A percentile compares a stretch with the other conserved stretches of the same genome.
Evolutionary conservation across 176 grass and related monocot genomes (phyloP).

Genomic region (Metroxylon sagu): DNA sequence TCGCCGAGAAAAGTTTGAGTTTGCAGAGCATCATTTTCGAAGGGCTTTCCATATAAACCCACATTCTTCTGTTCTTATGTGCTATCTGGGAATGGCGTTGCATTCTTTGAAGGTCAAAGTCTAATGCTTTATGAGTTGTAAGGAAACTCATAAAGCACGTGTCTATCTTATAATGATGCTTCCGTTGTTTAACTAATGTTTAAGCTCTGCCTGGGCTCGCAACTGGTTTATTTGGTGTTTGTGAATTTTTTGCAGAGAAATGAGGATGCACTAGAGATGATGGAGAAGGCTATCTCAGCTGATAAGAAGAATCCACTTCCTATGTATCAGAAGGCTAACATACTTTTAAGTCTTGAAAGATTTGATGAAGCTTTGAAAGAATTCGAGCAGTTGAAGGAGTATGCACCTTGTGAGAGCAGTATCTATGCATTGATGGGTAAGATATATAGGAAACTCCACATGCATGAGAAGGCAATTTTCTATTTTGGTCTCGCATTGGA

Average conservation of each 20-base stretch:
- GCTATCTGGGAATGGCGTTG: slow-evolving; percentile 87
- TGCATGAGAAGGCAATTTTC: slow-evolving; percentile 89
- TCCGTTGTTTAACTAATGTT: too few relatives aligned
- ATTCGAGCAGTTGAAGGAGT: slow-evolving; percentile 61
- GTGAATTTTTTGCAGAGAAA: too few relatives aligned
- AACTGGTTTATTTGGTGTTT: too few relatives aligned
- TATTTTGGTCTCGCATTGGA: slow-evolving; percentile 91
- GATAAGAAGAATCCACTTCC: slow-evolving; percentile 92
- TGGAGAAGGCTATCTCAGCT: slow-evolving; percentile 68
- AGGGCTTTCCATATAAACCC: slow-evolving; percentile 85
- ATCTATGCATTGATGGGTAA: slow-evolving; percentile 92
- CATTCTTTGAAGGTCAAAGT: slow-evolving; percentile 71
- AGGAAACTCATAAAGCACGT: too few relatives aligned
- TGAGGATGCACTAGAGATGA: slow-evolving; percentile 67
- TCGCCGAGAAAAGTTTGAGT: slow-evolving; percentile 92
- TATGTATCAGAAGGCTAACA: slow-evolving; percentile 84
- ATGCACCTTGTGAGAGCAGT: slow-evolving; percentile 75
- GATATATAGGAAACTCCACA: slow-evolving; percentile 85
- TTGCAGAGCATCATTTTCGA: slow-evolving; percentile 98
- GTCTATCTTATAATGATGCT: too few relatives aligned
- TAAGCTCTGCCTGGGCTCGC: too few relatives aligned
- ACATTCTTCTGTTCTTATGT: slow-evolving; percentile 89
- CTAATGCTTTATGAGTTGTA: neutral
- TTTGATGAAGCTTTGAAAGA: slow-evolving; percentile 69
- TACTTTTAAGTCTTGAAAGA: slow-evolving; percentile 58